phyloP scores from a whole-genome alignment of 306 rosid species.

The Quercus aquifolioides region DNA sequence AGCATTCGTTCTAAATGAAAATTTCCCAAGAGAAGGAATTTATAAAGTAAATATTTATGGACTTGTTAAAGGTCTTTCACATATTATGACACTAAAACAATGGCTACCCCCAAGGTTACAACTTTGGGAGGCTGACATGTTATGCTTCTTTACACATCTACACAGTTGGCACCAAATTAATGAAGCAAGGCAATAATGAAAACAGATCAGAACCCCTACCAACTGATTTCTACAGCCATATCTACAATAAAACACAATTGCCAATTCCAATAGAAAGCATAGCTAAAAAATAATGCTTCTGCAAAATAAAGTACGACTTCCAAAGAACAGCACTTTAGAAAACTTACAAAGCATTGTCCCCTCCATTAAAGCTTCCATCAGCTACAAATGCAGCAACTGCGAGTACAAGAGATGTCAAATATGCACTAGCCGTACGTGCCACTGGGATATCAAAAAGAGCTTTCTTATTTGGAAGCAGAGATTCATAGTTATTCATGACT shows the following conservation, averaged over 20 bases:
- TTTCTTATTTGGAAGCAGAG: constrained; percentile 76
- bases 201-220: neutral
- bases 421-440: constrained; percentile 85
- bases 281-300: neutral
- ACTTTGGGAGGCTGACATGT: neutral
- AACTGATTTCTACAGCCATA: neutral
- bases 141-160: neutral
- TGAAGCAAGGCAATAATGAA: neutral
- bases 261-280: neutral
- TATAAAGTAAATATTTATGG: neutral
- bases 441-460: constrained; percentile 91
- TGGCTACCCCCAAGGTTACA: neutral
- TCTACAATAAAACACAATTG: neutral
- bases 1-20: neutral
- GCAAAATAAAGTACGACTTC: neutral
- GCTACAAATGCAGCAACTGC: constrained; percentile 76
- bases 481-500: constrained; percentile 90
- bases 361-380: constrained; percentile 94
- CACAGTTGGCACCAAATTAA: neutral
- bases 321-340: neutral
- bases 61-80: neutral
- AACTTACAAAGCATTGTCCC: constrained; percentile 86
- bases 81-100: neutral
- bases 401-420: constrained; percentile 75
- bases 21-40: too few species aligned